These are phyloP conservation scores for Plasmodium berghei DNA, from an alignment of 169 alveolate genomes.

Conservation along the genomic window DNA sequence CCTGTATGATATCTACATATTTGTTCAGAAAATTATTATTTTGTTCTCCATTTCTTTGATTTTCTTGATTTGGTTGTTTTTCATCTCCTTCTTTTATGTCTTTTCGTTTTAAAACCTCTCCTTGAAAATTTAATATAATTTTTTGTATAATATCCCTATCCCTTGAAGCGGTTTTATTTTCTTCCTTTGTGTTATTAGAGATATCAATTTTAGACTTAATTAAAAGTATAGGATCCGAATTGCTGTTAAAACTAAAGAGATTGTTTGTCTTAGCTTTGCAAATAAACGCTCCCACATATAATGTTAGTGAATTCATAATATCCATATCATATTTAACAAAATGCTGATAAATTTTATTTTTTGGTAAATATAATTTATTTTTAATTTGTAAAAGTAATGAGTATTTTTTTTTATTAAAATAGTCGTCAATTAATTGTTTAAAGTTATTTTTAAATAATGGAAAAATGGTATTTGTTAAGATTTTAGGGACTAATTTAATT, in stretches of 20 bases:
- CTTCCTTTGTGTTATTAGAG: not conserved
- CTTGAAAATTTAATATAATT: conserved; percentile 11
- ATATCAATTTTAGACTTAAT: conserved; percentile 10
- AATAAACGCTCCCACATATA: conserved; percentile 66
- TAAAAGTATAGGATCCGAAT: conserved; percentile 57
- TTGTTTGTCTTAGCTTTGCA: conserved; percentile 73
- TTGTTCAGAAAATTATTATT: conserved; percentile 18
- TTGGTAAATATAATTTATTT: conserved; percentile 49
- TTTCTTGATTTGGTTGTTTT: not conserved
- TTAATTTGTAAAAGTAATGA: conserved; percentile 38
- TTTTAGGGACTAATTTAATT: conserved; percentile 89
- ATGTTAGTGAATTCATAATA: conserved; percentile 46
- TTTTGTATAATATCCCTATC: conserved; percentile 23
- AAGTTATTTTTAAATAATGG: conserved; percentile 76
- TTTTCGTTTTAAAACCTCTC: conserved; percentile 16
- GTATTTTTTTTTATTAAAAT: conserved; percentile 81
- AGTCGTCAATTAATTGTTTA: conserved; percentile 76
- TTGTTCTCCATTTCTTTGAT: not conserved
- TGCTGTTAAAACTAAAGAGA: conserved; percentile 44
- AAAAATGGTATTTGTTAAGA: conserved; percentile 77
- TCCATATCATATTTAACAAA: conserved; percentile 62
- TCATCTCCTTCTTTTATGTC: conserved; percentile 6
- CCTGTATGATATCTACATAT: conserved; percentile 65
- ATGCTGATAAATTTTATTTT: conserved; percentile 41
- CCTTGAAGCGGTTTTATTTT: not conserved